Evolutionary conservation across 2,329 filamentous ascomycete genomes (phyloP).

Genomic region (Lanzia echinophila): DNA sequence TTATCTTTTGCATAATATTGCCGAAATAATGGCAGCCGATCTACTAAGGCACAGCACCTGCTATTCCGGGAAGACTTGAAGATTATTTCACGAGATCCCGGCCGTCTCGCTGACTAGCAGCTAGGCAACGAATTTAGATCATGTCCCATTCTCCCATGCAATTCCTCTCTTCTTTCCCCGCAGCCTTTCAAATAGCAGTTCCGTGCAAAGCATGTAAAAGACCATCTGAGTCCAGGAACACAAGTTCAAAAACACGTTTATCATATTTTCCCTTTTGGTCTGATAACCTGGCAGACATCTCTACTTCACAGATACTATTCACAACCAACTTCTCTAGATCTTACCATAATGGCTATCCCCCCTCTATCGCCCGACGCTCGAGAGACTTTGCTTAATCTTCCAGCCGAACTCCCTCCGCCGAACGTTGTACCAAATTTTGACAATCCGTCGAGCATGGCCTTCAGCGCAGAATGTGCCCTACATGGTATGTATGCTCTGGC

Average conservation of each 20-base stretch:
- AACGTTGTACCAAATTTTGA: background rate
- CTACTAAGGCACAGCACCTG: background rate
- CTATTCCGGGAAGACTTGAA: background rate
- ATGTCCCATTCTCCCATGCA: background rate
- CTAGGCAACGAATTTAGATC: background rate
- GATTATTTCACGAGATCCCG: background rate
- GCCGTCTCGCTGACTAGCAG: background rate
- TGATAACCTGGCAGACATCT: background rate
- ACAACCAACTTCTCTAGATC: background rate
- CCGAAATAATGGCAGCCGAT: background rate
- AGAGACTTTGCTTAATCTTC: background rate
- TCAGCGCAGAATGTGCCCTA: background rate
- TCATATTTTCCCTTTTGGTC: background rate
- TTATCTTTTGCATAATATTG: background rate
- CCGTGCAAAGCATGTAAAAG: background rate
- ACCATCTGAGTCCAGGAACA: background rate
- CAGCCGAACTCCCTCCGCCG: background rate
- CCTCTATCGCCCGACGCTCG: background rate
- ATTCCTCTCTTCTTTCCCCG: background rate
- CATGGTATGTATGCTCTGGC: background rate
- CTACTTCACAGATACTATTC: background rate
- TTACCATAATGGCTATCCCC: background rate
- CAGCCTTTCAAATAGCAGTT: background rate
- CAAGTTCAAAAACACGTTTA: background rate
- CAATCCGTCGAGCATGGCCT: background rate